Evolutionary conservation across 352 stramenopile species (phyloP).

Genomic region (Globisporangium recalcitrans): DNA sequence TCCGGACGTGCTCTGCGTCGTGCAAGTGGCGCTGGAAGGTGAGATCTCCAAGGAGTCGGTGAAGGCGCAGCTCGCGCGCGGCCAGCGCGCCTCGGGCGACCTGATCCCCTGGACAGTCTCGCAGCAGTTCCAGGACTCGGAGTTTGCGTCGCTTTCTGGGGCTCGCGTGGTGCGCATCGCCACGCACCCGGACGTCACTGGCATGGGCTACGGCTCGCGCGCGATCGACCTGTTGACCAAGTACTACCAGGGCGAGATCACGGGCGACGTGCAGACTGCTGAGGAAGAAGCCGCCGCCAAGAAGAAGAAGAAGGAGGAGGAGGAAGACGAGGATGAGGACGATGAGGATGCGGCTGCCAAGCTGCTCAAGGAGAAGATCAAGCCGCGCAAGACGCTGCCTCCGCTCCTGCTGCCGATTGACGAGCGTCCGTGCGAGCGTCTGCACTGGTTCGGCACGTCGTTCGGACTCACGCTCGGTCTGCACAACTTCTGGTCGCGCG

Average conservation of each 20-base stretch:
- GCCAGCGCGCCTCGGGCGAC: conserved; percentile 96
- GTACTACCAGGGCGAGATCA: conserved; percentile 98
- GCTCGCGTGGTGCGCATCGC: conserved; percentile 97
- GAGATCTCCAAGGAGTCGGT: conserved; percentile 96
- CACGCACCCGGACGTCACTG: conserved; percentile 94
- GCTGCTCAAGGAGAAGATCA: conserved; percentile 87
- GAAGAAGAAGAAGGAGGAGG: conserved; percentile 25
- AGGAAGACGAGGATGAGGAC: conserved; percentile 42
- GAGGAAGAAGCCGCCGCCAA: conserved; percentile 32
- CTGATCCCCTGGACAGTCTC: conserved; percentile 99
- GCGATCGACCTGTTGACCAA: conserved; percentile 94
- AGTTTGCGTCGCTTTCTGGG: conserved; percentile 96
- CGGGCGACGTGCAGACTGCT: conserved; percentile 35
- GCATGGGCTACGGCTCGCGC: conserved; percentile 97
- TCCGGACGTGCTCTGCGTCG: conserved; percentile 97
- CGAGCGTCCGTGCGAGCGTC: conserved; percentile 90
- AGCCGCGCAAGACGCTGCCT: conserved; percentile 95
- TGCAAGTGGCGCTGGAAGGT: conserved; percentile 97
- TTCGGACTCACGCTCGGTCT: conserved; percentile 96
- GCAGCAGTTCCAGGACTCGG: conserved; percentile 99
- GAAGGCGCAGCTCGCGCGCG: conserved; percentile 91
- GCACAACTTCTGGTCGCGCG: conserved; percentile 96
- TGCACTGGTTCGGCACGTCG: conserved; percentile 98
- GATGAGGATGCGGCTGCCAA: conserved; percentile 46
- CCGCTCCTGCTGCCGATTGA: conserved; percentile 94